Evolutionary conservation across 2,329 filamentous ascomycete species (phyloP).

Genomic region (Aureobasidium uvarum): DNA sequence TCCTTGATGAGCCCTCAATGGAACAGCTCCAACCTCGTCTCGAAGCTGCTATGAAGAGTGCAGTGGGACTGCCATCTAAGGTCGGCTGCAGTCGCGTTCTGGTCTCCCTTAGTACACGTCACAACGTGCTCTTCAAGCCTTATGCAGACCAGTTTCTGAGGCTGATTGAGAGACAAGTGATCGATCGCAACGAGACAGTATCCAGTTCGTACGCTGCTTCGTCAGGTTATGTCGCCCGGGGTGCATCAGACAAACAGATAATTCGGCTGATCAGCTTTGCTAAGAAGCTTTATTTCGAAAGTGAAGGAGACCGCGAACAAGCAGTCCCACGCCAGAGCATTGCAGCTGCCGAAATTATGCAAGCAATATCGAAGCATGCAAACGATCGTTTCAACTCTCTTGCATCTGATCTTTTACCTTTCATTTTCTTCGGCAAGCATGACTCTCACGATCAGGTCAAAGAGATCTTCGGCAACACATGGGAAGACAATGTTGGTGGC

Average conservation of each 20-base stretch:
- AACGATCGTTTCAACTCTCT: conserved; percentile 83
- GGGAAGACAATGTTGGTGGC: conserved; percentile 87
- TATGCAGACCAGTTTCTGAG: conserved; percentile 75
- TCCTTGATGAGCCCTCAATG: conserved; percentile 77
- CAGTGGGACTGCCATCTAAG: conserved; percentile 90
- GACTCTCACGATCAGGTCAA: conserved; percentile 78
- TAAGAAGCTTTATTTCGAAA: conserved; percentile 72
- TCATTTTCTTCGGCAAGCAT: conserved; percentile 83
- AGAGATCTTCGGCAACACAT: conserved; percentile 78
- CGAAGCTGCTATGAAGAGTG: conserved; percentile 75
- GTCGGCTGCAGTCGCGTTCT: conserved; percentile 85
- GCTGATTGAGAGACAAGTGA: conserved; percentile 72
- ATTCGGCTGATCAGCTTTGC: conserved; percentile 55
- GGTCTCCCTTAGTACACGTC: conserved; percentile 78
- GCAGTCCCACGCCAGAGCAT: conserved; percentile 53
- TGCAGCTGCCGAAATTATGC: conserved; percentile 77
- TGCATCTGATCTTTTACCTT: conserved; percentile 73
- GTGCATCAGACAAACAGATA: conserved; percentile 59
- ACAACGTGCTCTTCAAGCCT: conserved; percentile 69
- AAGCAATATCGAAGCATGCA: conserved; percentile 79
- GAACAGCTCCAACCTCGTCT: conserved; percentile 67
- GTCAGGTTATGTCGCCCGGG: conserved; percentile 76
- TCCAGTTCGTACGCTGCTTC: conserved; percentile 84
- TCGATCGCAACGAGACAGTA: conserved; percentile 93
- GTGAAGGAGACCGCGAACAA: conserved; percentile 66